Conservation (phyloP, 1,284 basidiomycete genomes). For the Ganoderma multipileum region DNA sequence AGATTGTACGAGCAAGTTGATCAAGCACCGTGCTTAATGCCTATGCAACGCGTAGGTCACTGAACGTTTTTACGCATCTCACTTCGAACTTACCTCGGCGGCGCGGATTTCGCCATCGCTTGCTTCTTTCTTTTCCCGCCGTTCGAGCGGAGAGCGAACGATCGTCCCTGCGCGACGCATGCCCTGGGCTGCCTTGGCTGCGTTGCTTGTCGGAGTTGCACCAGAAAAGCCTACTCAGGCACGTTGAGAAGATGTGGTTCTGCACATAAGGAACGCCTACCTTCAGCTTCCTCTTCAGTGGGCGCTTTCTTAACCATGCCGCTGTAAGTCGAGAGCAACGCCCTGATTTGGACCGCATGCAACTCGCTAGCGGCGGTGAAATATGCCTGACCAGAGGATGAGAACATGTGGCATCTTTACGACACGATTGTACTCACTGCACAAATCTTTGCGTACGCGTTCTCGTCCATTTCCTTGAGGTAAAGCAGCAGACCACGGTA, state of each 20-base stretch:
- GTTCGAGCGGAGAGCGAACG: conserved; percentile 73
- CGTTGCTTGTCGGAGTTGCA: conserved; percentile 44
- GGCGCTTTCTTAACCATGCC: conserved; percentile 67
- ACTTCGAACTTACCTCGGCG: conserved; percentile 45
- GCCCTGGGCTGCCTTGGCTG: conserved; percentile 56
- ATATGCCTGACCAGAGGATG: conserved; percentile 67
- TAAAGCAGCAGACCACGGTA: conserved; percentile 94
- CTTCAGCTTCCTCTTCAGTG: conserved; percentile 80
- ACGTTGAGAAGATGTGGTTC: neutral
- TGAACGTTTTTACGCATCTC: conserved; percentile 2
- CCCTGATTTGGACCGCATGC: conserved; percentile 81
- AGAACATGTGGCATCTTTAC: neutral
- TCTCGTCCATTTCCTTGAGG: conserved; percentile 94
- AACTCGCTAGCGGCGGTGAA: conserved; percentile 86
- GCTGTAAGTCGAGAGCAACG: conserved; percentile 69
- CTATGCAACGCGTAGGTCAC: conserved; percentile 45
- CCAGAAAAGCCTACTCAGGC: conserved; percentile 55
- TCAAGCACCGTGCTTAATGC: conserved; percentile 80
- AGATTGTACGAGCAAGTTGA: conserved; percentile 79
- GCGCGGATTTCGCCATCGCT: conserved; percentile 66
- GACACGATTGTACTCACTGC: conserved; percentile 60
- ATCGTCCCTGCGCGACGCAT: conserved; percentile 82
- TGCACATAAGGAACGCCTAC: conserved; percentile 43
- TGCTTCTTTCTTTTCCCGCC: conserved; percentile 63
- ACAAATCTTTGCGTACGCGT: conserved; percentile 84